Evolutionary conservation across 208 protist species (phyloP), one percentile per base, ranked within the genome.

Genomic region (Acanthamoeba sp.): DNA sequence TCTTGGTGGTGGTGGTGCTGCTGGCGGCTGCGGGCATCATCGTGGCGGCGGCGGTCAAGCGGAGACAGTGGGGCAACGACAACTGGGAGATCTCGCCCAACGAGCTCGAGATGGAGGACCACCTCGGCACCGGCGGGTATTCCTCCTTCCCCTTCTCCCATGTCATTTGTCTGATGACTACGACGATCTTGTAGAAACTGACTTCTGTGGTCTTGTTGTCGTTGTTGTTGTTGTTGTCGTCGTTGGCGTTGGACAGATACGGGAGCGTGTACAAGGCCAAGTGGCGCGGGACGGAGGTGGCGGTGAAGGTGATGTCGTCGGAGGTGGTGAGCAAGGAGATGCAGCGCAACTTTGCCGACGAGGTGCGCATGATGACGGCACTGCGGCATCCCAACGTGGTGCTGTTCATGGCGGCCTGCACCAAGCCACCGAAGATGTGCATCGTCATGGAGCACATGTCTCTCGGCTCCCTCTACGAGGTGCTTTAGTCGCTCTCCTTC

Each of bases 381-480:
- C 42, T 89, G 38, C 45, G 82, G 45, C 82, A 89, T 36, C 82
- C 82, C 14, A 89, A 89, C 50, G 45, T 89, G 45, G 82, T 89
- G 50, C 38, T 89, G 12, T 89, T 89, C 82, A 89, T 89, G 82
- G 82, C 82, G 2, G 82, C 82, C 14, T 89, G 36, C 82, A 89
- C 82, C 7, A 42, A 50, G 22, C 80, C 80, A 29, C 80, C 80
- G 18, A 52, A 50, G 38, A 89, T 89, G 80, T 89, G 80, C 45
- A 89, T 89, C 55, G 80, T 89, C 80, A 89, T 89, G 80, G 80
- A 89, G 55, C 20, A 50, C 80, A 89, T 89, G 80, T 14, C 50
- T 50, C 55, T 89, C 4, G 80, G 80, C 42, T 89, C 80, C 4
- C 80, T 89, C 20, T 89, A 50, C 38, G 80, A 89, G 45, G 80